phyloP scores from a whole-genome alignment of 305 asterid species.

The Stenogyne calaminthoides region DNA sequence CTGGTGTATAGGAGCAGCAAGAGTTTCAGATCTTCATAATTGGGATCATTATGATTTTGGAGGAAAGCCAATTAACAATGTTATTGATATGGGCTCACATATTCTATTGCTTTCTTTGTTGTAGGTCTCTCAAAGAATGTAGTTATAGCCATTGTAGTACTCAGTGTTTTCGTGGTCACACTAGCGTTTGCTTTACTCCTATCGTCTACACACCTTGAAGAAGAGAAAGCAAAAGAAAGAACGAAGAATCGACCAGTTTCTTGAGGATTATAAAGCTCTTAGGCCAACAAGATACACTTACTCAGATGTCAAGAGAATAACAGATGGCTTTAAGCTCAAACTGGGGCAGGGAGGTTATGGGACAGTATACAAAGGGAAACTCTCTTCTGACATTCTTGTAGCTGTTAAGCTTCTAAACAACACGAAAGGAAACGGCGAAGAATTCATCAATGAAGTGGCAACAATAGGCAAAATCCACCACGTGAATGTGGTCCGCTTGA shows the following conservation, averaged over 20 bases:
- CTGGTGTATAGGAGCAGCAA: neutral
- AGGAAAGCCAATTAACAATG: neutral
- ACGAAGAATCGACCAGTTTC: slow-evolving; percentile 39
- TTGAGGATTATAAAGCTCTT: slow-evolving; percentile 53
- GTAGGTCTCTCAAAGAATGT: slow-evolving; percentile 33
- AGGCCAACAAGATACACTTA: slow-evolving; percentile 64
- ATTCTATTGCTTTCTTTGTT: neutral
- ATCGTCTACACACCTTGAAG: slow-evolving; percentile 30
- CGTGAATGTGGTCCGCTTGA: slow-evolving; percentile 67
- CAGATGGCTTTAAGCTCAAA: slow-evolving; percentile 51
- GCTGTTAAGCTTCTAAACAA: slow-evolving; percentile 55
- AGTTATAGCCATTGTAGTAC: slow-evolving; percentile 27
- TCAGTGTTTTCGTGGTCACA: slow-evolving; percentile 24
- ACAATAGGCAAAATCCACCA: slow-evolving; percentile 80
- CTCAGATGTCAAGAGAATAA: slow-evolving; percentile 58
- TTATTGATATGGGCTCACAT: neutral
- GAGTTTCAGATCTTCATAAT: neutral
- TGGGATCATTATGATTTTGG: neutral
- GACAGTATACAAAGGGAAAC: slow-evolving; percentile 66
- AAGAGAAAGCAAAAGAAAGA: slow-evolving; percentile 37
- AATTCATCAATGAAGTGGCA: slow-evolving; percentile 69
- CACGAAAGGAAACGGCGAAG: slow-evolving; percentile 68
- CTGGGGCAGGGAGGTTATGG: slow-evolving; percentile 75
- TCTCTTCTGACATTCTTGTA: slow-evolving; percentile 53
- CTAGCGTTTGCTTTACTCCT: slow-evolving; percentile 27